Conservation (phyloP, 768 basidiomycete genomes). For the Calocera cornea region DNA sequence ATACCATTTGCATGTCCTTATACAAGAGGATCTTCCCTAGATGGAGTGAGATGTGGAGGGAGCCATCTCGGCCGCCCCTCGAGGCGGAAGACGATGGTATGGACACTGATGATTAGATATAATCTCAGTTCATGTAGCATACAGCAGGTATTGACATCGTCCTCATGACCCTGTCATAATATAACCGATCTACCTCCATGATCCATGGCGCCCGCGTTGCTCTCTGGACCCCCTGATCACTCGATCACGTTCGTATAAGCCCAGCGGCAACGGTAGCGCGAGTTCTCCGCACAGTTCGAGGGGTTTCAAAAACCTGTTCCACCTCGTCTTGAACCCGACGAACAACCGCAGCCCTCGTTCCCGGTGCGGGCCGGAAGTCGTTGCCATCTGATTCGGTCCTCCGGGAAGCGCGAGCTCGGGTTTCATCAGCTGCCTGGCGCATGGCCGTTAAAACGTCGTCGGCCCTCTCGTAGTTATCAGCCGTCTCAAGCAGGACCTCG, state of each 20-base stretch:
- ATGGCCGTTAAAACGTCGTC: background rate
- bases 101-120: background rate
- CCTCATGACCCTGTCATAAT: too few relatives aligned
- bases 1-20: conserved; percentile 86
- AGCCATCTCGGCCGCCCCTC: background rate
- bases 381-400: background rate
- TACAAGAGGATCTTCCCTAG: conserved; percentile 93
- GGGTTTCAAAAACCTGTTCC: background rate
- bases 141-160: too few relatives aligned
- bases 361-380: background rate
- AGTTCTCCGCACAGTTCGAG: background rate
- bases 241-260: background rate
- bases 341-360: background rate
- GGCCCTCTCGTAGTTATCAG: background rate
- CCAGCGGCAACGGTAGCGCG: background rate
- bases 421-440: background rate
- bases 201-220: too few relatives aligned
- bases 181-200: too few relatives aligned
- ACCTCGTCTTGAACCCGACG: background rate
- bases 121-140: background rate
- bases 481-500: background rate
- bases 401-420: background rate
- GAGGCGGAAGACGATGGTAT: background rate
- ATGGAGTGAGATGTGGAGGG: conserved; percentile 51
- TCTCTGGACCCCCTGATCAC: too few relatives aligned